phyloP scores from a whole-genome alignment of 768 basidiomycete genomes.

The Pulveroboletus sp. region DNA sequence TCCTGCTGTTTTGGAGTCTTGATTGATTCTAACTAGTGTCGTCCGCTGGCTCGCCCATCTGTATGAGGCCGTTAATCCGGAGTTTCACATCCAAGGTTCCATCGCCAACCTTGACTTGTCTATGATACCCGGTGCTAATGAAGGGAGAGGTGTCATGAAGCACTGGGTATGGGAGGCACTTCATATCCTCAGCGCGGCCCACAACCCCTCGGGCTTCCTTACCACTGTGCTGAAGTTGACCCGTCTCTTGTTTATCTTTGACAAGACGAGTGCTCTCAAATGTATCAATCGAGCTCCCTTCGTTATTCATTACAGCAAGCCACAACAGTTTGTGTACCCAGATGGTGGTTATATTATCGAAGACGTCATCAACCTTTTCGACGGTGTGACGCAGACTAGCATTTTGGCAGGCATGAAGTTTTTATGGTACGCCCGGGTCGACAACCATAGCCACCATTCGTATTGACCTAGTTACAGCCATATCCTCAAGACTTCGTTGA shows the following conservation, averaged over 20 bases:
- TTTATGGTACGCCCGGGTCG: constrained; percentile 31
- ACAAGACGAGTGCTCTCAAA: constrained; percentile 26
- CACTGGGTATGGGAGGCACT: constrained; percentile 44
- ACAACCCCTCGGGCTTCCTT: constrained; percentile 29
- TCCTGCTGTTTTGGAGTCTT: too few species aligned
- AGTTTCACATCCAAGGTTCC: constrained; percentile 44
- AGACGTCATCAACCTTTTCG: constrained; percentile 28
- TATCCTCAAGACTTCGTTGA: constrained; percentile 33
- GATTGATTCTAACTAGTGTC: neutral
- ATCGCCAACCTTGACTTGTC: constrained; percentile 30
- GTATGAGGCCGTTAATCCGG: constrained; percentile 48
- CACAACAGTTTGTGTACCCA: constrained; percentile 6
- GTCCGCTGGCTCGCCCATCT: constrained; percentile 41
- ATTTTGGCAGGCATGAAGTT: constrained; percentile 36
- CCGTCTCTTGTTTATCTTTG: constrained; percentile 36
- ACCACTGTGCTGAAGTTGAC: constrained; percentile 37
- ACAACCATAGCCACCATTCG: neutral
- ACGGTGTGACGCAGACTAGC: constrained; percentile 21
- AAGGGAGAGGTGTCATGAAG: constrained; percentile 34
- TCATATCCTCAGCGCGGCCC: constrained; percentile 25
- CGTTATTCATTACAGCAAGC: constrained; percentile 1
- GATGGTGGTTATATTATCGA: constrained; percentile 25
- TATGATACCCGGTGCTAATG: constrained; percentile 37
- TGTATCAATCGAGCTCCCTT: constrained; percentile 35
- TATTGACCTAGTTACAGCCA: constrained; percentile 34